phyloP scores from a whole-genome alignment of 164 flowering plant species.

The Aristolochia californica region DNA sequence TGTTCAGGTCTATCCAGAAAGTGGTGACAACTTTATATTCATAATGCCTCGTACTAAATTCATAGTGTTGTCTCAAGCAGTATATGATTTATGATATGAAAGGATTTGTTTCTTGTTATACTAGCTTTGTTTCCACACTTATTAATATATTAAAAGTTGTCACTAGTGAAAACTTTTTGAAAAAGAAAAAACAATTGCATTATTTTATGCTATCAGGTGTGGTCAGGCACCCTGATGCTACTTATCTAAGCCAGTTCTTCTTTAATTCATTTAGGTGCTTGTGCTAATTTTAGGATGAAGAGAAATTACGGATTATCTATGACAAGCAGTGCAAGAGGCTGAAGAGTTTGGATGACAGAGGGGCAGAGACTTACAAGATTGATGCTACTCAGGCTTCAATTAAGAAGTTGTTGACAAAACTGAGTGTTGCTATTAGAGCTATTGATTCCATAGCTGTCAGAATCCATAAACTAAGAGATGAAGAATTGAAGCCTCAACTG shows the following conservation, averaged over 20 bases:
- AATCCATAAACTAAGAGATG: conserved; percentile 82
- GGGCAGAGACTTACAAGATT: conserved; percentile 79
- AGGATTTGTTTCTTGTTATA: too few relatives aligned
- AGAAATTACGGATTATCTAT: conserved; percentile 62
- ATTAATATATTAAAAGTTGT: too few relatives aligned
- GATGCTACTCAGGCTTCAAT: conserved; percentile 67
- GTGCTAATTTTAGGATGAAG: conserved; percentile 68
- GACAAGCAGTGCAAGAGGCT: conserved; percentile 72
- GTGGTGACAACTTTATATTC: too few relatives aligned
- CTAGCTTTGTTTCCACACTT: too few relatives aligned
- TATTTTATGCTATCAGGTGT: not conserved
- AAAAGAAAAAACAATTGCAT: too few relatives aligned
- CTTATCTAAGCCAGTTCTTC: conserved; percentile 12
- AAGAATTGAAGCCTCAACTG: conserved; percentile 80
- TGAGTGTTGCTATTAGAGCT: conserved; percentile 48
- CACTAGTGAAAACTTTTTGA: too few relatives aligned
- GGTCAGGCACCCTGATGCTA: conserved; percentile 11
- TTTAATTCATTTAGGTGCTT: conserved; percentile 22
- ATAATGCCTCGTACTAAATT: too few relatives aligned
- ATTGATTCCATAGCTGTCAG: conserved; percentile 63
- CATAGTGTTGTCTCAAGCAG: too few relatives aligned
- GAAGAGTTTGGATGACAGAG: conserved; percentile 52
- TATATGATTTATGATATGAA: too few relatives aligned
- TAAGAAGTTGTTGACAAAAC: conserved; percentile 51
- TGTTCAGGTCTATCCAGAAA: too few relatives aligned